phyloP scores from a whole-genome alignment of 139 green algal genomes.

The Closterium sp. region DNA sequence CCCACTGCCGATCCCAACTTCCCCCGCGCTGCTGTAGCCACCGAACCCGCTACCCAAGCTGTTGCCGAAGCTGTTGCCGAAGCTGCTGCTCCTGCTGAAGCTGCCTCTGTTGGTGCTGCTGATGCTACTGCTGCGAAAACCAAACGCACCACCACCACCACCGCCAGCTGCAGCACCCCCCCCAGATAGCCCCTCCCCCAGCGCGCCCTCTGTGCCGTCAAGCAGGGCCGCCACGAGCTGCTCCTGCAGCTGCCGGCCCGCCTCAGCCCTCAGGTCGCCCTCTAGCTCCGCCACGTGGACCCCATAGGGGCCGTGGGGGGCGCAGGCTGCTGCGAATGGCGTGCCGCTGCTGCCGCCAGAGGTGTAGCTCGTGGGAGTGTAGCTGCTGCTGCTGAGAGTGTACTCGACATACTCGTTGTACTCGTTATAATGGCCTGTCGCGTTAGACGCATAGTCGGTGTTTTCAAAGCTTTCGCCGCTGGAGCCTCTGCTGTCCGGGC shows the following conservation, averaged over 20 bases:
- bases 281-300: background rate
- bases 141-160: background rate
- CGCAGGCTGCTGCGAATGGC: too few species aligned
- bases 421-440: background rate
- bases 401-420: background rate
- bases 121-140: background rate
- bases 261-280: background rate
- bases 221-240: background rate
- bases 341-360: background rate
- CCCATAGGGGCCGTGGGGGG: background rate
- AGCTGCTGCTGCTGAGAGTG: background rate
- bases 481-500: background rate
- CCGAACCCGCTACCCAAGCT: background rate
- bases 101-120: background rate
- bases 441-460: background rate
- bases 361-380: background rate
- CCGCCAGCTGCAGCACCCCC: background rate
- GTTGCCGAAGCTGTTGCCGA: background rate
- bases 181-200: background rate
- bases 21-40: background rate
- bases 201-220: background rate
- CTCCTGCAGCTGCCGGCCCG: background rate
- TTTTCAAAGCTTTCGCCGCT: background rate
- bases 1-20: background rate
- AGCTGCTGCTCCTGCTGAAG: background rate